Percentiles rank a stretch among this genome's conserved stretches.
These are phyloP conservation scores for Cercophora scortea DNA, from an alignment of 495 filamentous ascomycete species.

Conservation along the genomic window DNA sequence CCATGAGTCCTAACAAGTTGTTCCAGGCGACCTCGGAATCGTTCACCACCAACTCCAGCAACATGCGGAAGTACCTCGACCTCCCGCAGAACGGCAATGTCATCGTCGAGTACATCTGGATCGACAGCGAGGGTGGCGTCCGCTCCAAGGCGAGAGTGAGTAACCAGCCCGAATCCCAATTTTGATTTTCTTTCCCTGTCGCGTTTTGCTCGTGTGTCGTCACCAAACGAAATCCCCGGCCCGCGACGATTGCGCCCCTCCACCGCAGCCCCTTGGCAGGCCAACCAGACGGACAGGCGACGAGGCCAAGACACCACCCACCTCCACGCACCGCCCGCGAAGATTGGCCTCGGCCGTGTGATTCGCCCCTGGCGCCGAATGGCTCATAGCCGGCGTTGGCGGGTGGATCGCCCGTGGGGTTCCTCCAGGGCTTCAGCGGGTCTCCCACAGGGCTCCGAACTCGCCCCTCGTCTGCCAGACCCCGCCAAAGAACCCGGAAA, in stretches of 20 bases:
- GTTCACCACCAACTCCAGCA: constrained; percentile 2
- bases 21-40: neutral
- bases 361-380: neutral
- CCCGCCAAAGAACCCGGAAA: neutral
- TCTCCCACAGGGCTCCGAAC: neutral
- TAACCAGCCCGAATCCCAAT: constrained; percentile 6
- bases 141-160: constrained; percentile 91
- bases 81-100: constrained; percentile 81
- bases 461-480: neutral
- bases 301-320: no score
- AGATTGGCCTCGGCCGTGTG: neutral
- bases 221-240: constrained; percentile 6
- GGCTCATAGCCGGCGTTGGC: neutral
- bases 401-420: neutral
- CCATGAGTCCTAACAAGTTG: no score
- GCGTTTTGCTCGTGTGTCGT: constrained; percentile 13
- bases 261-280: no score
- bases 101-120: constrained; percentile 93
- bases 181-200: constrained; percentile 5
- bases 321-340: no score
- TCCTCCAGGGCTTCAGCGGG: neutral
- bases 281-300: no score
- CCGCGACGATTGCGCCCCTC: neutral
- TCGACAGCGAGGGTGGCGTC: constrained; percentile 68
- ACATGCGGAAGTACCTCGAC: constrained; percentile 88